Evolutionary conservation across 257 asterid genomes (phyloP).

Genomic region (Solanum tarijense): DNA sequence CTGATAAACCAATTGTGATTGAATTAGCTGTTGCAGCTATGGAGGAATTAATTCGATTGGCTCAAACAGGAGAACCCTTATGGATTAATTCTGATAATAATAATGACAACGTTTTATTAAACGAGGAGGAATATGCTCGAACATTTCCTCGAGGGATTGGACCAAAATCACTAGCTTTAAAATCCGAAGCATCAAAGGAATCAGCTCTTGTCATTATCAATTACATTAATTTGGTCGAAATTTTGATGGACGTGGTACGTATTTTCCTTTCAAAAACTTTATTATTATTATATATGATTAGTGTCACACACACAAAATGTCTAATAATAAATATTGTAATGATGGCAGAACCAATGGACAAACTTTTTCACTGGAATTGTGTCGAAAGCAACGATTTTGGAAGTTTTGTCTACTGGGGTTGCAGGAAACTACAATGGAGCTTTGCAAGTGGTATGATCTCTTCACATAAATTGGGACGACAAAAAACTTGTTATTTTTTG

Average conservation of each 20-base stretch:
- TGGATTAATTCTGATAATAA: constrained; percentile 31
- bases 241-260: constrained; percentile 49
- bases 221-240: constrained; percentile 37
- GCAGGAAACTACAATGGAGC: constrained; percentile 57
- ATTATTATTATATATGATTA: too few species aligned
- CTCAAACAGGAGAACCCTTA: constrained; percentile 66
- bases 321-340: background rate
- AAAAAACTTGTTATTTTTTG: too few species aligned
- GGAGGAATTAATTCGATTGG: constrained; percentile 63
- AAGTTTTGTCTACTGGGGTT: constrained; percentile 44
- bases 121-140: constrained; percentile 30
- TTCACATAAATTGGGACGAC: too few species aligned
- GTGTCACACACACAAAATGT: too few species aligned
- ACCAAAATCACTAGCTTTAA: constrained; percentile 29
- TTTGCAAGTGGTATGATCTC: constrained; percentile 32
- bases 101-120: constrained; percentile 5
- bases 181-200: constrained; percentile 40
- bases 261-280: too few species aligned
- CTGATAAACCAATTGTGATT: constrained; percentile 57
- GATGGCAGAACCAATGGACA: constrained; percentile 34
- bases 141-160: constrained; percentile 43
- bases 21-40: constrained; percentile 80
- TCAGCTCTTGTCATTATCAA: constrained; percentile 44
- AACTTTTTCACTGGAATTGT: constrained; percentile 38
- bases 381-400: constrained; percentile 32